phyloP scores from a whole-genome alignment of 441 rosid genomes.

The Hura crepitans region DNA sequence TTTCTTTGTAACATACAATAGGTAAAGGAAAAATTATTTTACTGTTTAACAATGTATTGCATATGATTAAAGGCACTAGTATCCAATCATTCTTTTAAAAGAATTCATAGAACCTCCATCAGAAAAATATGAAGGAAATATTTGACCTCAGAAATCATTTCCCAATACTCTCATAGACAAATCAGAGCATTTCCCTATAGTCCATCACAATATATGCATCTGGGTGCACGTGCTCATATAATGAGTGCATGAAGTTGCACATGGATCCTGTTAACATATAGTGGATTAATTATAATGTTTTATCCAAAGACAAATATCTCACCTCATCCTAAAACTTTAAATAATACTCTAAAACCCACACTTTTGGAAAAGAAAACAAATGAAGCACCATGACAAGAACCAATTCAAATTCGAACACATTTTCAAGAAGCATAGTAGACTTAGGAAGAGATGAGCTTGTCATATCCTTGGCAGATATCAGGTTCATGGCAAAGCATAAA shows the following conservation, averaged over 20 bases:
- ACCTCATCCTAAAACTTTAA: neutral
- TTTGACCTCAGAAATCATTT: neutral
- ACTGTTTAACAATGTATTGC: neutral
- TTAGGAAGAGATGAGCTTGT: constrained; percentile 3
- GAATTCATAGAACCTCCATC: neutral
- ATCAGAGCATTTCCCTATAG: neutral
- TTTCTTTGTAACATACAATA: neutral
- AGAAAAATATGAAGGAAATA: neutral
- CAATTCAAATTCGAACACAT: neutral
- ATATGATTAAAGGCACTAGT: neutral
- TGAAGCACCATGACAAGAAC: neutral
- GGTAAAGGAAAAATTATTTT: neutral
- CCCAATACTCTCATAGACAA: neutral
- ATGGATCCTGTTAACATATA: neutral
- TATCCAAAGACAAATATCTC: neutral
- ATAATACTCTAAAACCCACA: neutral
- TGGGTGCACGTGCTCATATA: neutral
- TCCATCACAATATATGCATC: neutral
- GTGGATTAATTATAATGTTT: neutral
- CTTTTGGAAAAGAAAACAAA: neutral
- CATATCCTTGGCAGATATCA: constrained; percentile 13
- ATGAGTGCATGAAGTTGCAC: neutral
- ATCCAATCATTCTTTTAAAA: neutral
- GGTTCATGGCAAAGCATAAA: constrained; percentile 9
- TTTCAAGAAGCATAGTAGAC: neutral